Evolutionary conservation across 2,329 filamentous ascomycete genomes (phyloP).

Genomic region (Colletotrichum godetiae): DNA sequence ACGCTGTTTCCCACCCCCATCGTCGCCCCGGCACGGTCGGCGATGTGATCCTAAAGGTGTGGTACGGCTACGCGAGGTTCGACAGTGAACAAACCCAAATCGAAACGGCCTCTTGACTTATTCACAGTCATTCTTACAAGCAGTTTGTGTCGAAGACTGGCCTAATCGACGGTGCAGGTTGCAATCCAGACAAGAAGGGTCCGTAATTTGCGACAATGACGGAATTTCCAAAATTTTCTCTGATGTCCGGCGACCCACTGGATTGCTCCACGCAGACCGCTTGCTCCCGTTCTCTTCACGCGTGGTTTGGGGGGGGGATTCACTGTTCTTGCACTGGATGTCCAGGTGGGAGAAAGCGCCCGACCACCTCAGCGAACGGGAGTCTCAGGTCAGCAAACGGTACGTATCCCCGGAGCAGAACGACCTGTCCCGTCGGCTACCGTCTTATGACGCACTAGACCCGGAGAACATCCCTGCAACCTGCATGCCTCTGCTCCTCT

Average conservation of each 20-base stretch:
- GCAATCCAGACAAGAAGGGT: not conserved
- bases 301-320: not conserved
- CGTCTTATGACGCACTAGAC: slow-evolving; percentile 32
- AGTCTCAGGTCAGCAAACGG: slow-evolving; percentile 7
- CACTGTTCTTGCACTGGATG: not conserved
- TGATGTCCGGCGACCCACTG: slow-evolving; percentile 3
- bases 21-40: slow-evolving; percentile 19
- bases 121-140: not conserved
- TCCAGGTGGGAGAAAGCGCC: too few relatives aligned
- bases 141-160: not conserved
- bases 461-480: slow-evolving; percentile 14
- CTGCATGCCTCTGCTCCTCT: not conserved
- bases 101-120: not conserved
- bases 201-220: not conserved
- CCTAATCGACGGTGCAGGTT: slow-evolving; percentile 3
- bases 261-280: not conserved
- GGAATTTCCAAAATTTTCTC: not conserved
- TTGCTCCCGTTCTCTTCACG: not conserved
- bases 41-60: not conserved
- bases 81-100: slow-evolving; percentile 8
- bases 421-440: slow-evolving; percentile 17
- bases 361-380: not conserved
- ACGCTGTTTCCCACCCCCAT: not conserved
- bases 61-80: not conserved
- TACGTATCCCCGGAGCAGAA: slow-evolving; percentile 7